phyloP scores from a whole-genome alignment of 768 basidiomycete species.

The Serendipita sp. region DNA sequence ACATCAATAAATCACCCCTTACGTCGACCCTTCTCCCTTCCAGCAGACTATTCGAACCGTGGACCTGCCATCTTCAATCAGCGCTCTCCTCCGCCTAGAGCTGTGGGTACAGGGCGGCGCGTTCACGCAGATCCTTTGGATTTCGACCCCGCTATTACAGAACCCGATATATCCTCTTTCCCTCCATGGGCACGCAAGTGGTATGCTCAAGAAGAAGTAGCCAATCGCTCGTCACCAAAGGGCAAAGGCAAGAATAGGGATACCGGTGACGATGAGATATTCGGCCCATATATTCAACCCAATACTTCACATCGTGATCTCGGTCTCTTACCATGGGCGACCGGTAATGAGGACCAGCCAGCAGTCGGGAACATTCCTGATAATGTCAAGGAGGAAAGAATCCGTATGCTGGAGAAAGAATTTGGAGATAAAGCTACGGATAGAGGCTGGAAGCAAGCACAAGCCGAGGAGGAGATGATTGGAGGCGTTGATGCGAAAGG shows the following conservation, averaged over 20 bases:
- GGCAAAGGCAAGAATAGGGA: slow-evolving; percentile 1
- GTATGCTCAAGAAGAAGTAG: slow-evolving; percentile 29
- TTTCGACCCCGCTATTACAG: neutral
- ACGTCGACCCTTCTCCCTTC: slow-evolving; percentile 8
- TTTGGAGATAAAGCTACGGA: slow-evolving; percentile 28
- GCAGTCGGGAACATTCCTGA: slow-evolving; percentile 11
- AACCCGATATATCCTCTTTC: slow-evolving; percentile 20
- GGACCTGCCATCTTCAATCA: slow-evolving; percentile 4
- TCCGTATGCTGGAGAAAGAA: slow-evolving; percentile 55
- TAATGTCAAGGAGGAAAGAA: slow-evolving; percentile 46
- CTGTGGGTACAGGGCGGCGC: neutral
- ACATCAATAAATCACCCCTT: neutral
- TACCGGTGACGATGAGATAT: neutral
- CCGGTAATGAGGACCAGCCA: neutral
- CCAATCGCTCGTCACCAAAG: slow-evolving; percentile 5
- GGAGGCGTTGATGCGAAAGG: slow-evolving; percentile 47
- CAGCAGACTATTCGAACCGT: neutral
- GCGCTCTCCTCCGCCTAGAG: neutral
- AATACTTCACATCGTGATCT: slow-evolving; percentile 1
- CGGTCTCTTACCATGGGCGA: slow-evolving; percentile 9
- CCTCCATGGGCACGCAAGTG: slow-evolving; percentile 48
- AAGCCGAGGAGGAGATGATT: slow-evolving; percentile 33
- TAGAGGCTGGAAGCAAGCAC: slow-evolving; percentile 20
- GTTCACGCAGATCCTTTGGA: neutral
- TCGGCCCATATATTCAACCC: neutral